Base-by-base conservation (phyloP, 768 basidiomycete genomes). In the Agaricus sinodeliciosus region DNA sequence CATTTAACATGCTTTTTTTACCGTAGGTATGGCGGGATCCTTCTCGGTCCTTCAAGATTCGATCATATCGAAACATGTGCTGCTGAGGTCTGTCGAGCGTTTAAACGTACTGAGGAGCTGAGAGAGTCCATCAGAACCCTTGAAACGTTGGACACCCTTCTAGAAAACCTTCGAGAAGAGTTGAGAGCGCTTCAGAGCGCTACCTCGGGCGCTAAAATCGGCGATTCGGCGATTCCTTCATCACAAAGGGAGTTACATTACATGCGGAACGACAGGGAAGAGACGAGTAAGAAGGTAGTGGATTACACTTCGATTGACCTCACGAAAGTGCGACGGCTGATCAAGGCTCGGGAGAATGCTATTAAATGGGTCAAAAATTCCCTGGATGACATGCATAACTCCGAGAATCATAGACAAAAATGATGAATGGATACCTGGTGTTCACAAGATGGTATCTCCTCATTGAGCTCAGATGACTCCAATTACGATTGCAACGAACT, bases 21-120 rank as follows among this genome's bases (percentile, higher is more conserved):
- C 49, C 19, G 18, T 57, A 90, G 88, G 87, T 90, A 82, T 59
- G 90, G 89, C 0, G 90, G 90, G n/a, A 81, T 76, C 6, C 69
- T 90, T 71, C 72, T 93, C 3, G 90, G 90, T 2, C 85, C 89
- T 4, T 76, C 71, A 54, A 71, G 90, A 31, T 93, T 92, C 64
- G 65, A 75, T 2, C 90, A 93, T 60, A 85, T 92, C 59, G 84
- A 89, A 64, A 80, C 76, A 1, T 90, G 89, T 62, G 71, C 88
- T 4, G 63, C 74, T 13, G 87, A 93, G 63, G 89, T 86, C 12
- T 90, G 87, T 63, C 78, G 75, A 13, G 69, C 69, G 31, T 90
- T 87, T 72, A 82, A 78, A 55, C 74, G 76, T 43, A 68, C 76
- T 49, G 87, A 90, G 55, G 86, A 89, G 57, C 70, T 89, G 48